Evolutionary conservation across 805 yeast genomes (phyloP), one percentile per base, ranked within the genome.

Genomic region (Starmerella apicola): DNA sequence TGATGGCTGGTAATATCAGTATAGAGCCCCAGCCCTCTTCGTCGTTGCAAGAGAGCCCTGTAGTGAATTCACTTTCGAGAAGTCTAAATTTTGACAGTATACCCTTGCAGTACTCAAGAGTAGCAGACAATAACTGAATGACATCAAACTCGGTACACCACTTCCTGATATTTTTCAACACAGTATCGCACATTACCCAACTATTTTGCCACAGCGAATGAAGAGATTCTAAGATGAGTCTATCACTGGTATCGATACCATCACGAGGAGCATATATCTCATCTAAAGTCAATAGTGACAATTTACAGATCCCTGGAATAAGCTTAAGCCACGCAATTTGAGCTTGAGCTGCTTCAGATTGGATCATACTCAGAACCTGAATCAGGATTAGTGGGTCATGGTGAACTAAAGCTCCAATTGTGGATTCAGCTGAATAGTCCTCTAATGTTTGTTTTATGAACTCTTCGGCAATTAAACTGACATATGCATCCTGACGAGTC

Each of bases 131-230:
- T 4, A 32, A 6, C 16, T n/a, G 34, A 17, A 32, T 8, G 0
- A 83, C 77, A 54, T 84, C 95, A 50, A 75, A 78, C 27, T 62
- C 59, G 2, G 67, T 59, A 0, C 95, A 84, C 98, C 98, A 88
- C 3, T 57, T 57, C 12, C 81, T 61, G 1, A 93, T 82, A 40
- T 72, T 69, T 31, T 65, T 64, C 49, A 81, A 82, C 2, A 83
- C 71, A 66, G 76, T 68, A 33, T 72, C 71, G 42, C 88, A 59
- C 45, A 83, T 79, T 12, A 53, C 52, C 97, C 98, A 88, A 29
- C 76, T 67, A 5, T 60, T 48, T 10, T 61, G 62, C 97, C 97
- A 91, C 41, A 76, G 74, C 21, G 57, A 29, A 10, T 30, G 38
- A 12, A 47, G 32, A 2, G 25, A 10, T 6, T 20, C 26, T n/a